A percentile compares a stretch with the other conserved stretches of the same genome.
phyloP scores from a whole-genome alignment of 2,329 filamentous ascomycete genomes.

The Colletotrichum lindemuthianum region DNA sequence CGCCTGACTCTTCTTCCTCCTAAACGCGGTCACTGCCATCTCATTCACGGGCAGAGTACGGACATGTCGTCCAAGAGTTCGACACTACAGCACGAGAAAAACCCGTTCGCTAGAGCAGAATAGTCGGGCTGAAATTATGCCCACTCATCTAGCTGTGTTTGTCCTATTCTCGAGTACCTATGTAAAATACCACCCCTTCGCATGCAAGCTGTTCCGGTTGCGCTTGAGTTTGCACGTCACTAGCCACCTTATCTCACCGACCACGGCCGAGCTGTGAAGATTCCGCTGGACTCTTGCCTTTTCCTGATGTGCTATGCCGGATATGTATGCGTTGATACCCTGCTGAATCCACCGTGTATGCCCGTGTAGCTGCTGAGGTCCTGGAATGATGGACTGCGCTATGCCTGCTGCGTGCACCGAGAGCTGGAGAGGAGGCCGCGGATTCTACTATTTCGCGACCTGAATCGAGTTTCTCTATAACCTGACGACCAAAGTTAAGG shows the following conservation, averaged over 20 bases:
- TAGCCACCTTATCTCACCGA: constrained; percentile 2
- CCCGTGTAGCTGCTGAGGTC: too few relatives aligned
- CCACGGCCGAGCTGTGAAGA: too few relatives aligned
- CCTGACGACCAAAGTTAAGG: constrained; percentile 46
- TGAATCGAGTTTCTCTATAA: constrained; percentile 48
- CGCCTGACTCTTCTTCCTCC: neutral
- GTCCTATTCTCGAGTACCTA: neutral
- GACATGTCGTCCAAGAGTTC: neutral
- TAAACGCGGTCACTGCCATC: neutral
- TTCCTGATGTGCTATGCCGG: too few relatives aligned
- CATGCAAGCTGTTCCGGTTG: neutral
- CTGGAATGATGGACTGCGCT: neutral
- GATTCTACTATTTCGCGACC: constrained; percentile 38
- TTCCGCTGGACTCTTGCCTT: too few relatives aligned
- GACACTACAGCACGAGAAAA: neutral
- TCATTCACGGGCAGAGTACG: too few relatives aligned
- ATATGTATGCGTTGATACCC: too few relatives aligned
- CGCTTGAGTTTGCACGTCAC: neutral
- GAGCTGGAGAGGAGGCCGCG: neutral
- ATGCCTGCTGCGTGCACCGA: too few relatives aligned
- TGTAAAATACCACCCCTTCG: constrained; percentile 7
- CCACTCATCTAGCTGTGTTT: neutral
- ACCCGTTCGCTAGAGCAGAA: neutral
- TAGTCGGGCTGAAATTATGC: neutral
- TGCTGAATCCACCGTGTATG: too few relatives aligned